These are phyloP conservation scores for Epithemia pelagica DNA, from an alignment of 108 stramenopile genomes.

Conservation along the genomic window DNA sequence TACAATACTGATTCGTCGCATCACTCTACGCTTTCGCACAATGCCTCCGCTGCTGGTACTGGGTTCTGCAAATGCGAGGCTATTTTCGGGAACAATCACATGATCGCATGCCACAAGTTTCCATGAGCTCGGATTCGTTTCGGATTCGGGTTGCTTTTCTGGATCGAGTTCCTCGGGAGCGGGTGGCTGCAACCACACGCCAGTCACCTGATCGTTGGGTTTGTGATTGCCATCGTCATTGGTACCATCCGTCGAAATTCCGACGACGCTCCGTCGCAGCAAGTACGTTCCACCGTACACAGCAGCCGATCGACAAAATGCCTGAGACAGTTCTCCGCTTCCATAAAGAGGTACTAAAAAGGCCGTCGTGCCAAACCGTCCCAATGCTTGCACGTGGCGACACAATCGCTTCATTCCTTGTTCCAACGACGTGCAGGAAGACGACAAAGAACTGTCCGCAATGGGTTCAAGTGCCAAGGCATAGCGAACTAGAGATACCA, in stretches of 20 bases:
- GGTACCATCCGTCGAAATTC: conserved; percentile 15
- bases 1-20: conserved; percentile 48
- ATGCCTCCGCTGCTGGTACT: background rate
- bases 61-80: background rate
- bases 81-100: conserved; percentile 48
- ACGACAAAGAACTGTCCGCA: background rate
- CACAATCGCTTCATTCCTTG: conserved; percentile 53
- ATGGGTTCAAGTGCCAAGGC: conserved; percentile 58
- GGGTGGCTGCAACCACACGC: background rate
- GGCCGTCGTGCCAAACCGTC: conserved; percentile 72
- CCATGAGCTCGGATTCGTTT: background rate
- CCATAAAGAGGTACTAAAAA: conserved; percentile 75
- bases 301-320: conserved; percentile 80
- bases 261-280: conserved; percentile 44
- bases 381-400: conserved; percentile 61
- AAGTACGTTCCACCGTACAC: conserved; percentile 80
- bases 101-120: conserved; percentile 33
- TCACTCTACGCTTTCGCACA: conserved; percentile 9
- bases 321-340: conserved; percentile 73
- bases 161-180: background rate
- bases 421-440: conserved; percentile 6
- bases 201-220: background rate
- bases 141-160: background rate
- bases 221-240: background rate
- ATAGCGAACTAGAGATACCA: conserved; percentile 47